Base-by-base conservation (phyloP, 2,329 filamentous ascomycete genomes). In the Verticillium nonalfalfae region DNA sequence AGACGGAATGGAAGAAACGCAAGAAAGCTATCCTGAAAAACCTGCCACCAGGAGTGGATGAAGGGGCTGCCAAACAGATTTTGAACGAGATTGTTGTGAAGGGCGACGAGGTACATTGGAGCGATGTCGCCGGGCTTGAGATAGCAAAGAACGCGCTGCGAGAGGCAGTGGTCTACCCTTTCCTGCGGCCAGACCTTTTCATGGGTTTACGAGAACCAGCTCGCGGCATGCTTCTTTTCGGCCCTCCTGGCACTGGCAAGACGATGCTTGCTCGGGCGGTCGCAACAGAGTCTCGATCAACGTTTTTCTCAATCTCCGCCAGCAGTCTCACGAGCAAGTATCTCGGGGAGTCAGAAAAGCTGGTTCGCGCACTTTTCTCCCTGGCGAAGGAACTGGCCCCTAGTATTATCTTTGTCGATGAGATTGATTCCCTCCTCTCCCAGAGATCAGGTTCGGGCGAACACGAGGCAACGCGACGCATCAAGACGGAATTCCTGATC, bases 401-500 rank as follows among this genome's bases (percentile, higher is more conserved):
- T 0, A 95, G 90, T 64, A 98, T 99, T 72, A 98, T 99, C 62
- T 99, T 99, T 68, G 93, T 99, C 4, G 95, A 99, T 70, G 95
- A 99, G 73, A 99, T 99, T 65, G 95, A 99, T 73, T 97, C 93
- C 0, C 79, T 99, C 0, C 82, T 99, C 0, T 96, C 93, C 1
- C 87, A 93, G 15, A 83, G 95, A 59, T 90, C 90, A 7, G 91
- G 91, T 0, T 88, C 88, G 3, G 89, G 91, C 1, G 95, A 98
- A 70, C 91, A 98, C 68, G 95, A 99, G 75, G 92, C 95, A 1
- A 96, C 93, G 0, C 83, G 94, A 61, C 85, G 95, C 60, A 96
- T 97, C 71, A 99, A 99, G 77, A 99, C 95, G 0, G 95, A 99
- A 71, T 99, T 99, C 68, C 78, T 99, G 35, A 97, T 99, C 34